A percentile compares a stretch with the other conserved stretches of the same genome.
Conservation (phyloP, 768 basidiomycete genomes). For the Tricholoma sp. region DNA sequence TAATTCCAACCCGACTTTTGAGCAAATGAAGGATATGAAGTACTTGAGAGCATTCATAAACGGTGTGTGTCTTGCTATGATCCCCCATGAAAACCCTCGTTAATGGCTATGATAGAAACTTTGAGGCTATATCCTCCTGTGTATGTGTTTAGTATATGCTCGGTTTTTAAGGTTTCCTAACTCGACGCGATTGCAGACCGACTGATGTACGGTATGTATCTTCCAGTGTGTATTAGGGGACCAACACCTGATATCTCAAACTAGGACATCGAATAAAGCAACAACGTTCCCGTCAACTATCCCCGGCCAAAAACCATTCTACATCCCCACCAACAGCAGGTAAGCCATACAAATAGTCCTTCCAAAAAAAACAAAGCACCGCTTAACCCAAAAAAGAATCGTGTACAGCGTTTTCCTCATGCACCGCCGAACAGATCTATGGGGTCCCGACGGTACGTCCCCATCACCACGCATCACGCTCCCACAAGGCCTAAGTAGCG, state of each 20-base stretch:
- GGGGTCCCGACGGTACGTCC: slow-evolving; percentile 57
- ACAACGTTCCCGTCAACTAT: not conserved
- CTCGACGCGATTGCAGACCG: not conserved
- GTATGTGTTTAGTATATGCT: slow-evolving; percentile 18
- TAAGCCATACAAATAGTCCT: not conserved
- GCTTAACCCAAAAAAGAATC: slow-evolving; percentile 19
- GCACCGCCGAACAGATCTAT: slow-evolving; percentile 58
- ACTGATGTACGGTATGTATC: not conserved
- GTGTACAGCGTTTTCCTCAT: slow-evolving; percentile 49
- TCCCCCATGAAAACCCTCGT: too few relatives aligned
- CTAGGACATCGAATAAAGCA: not conserved
- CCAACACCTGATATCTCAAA: too few relatives aligned
- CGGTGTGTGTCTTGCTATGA: slow-evolving; percentile 25
- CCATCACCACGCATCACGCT: not conserved
- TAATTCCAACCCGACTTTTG: slow-evolving; percentile 41
- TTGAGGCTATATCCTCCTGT: slow-evolving; percentile 51
- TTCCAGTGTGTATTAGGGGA: too few relatives aligned
- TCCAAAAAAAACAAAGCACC: too few relatives aligned
- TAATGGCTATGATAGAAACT: slow-evolving; percentile 31
- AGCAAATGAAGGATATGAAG: slow-evolving; percentile 53
- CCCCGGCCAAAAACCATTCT: not conserved
- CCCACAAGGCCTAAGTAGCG: too few relatives aligned
- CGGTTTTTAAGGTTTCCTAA: too few relatives aligned
- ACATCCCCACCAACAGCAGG: not conserved
- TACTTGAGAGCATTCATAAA: slow-evolving; percentile 56